These are phyloP conservation scores for Cenococcum geophilum DNA, from an alignment of 495 filamentous ascomycete species.

Conservation along the genomic window DNA sequence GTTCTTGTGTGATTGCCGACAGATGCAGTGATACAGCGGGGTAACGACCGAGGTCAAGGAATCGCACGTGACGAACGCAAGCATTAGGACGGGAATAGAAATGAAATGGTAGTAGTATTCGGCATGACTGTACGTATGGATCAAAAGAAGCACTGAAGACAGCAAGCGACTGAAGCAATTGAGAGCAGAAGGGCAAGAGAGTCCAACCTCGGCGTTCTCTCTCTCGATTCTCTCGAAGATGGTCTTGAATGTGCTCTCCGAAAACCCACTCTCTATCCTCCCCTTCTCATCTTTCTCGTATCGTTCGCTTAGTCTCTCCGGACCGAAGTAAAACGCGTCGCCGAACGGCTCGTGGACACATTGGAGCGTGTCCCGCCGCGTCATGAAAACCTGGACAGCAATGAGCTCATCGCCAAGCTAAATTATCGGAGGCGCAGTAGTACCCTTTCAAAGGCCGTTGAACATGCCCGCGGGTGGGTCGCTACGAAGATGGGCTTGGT, in stretches of 20 bases:
- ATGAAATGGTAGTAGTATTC: constrained; percentile 3
- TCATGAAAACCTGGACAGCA: constrained; percentile 81
- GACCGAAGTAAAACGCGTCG: constrained; percentile 92
- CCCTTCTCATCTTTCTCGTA: constrained; percentile 67
- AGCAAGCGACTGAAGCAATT: constrained; percentile 14
- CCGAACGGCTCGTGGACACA: constrained; percentile 95
- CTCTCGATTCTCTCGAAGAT: constrained; percentile 65
- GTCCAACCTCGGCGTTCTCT: constrained; percentile 60
- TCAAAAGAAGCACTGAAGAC: neutral
- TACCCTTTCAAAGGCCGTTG: constrained; percentile 91
- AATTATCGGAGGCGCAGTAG: neutral
- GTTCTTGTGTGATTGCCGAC: constrained; percentile 5
- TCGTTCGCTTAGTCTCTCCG: constrained; percentile 71
- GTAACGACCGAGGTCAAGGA: constrained; percentile 4
- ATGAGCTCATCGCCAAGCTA: constrained; percentile 6
- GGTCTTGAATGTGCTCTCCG: constrained; percentile 64
- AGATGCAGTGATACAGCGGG: neutral
- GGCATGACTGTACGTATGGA: neutral
- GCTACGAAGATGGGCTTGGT: constrained; percentile 82
- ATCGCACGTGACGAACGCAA: constrained; percentile 16
- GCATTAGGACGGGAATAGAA: constrained; percentile 8
- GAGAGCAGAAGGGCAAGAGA: constrained; percentile 25
- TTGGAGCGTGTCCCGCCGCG: constrained; percentile 65
- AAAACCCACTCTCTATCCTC: constrained; percentile 68
- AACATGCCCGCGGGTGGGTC: constrained; percentile 89